phyloP scores from a whole-genome alignment of 208 protist genomes.

The Blechomonas ayalai region DNA sequence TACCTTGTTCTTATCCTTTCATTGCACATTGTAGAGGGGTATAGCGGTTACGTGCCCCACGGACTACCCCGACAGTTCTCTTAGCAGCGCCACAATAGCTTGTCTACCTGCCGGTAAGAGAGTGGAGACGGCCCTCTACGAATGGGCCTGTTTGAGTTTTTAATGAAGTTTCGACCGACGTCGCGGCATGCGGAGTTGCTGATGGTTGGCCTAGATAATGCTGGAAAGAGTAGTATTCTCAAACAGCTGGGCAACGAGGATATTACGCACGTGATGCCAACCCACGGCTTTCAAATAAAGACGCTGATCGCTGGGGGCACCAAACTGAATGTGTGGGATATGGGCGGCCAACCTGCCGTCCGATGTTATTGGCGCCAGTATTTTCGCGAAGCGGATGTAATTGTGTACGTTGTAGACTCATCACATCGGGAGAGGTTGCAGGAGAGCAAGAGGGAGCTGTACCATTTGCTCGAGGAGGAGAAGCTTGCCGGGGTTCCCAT shows the following conservation, averaged over 20 bases:
- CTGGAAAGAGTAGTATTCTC: conserved; percentile 96
- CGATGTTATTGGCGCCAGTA: conserved; percentile 97
- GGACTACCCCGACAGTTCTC: too few relatives aligned
- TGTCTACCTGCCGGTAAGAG: too few relatives aligned
- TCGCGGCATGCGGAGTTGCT: conserved; percentile 86
- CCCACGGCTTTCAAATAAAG: conserved; percentile 98
- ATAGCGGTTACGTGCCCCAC: too few relatives aligned
- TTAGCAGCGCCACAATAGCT: too few relatives aligned
- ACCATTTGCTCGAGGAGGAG: conserved; percentile 89
- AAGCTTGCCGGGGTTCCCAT: conserved; percentile 90
- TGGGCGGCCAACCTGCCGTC: conserved; percentile 92
- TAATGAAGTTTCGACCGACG: conserved; percentile 74
- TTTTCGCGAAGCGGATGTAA: conserved; percentile 89
- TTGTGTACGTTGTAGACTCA: conserved; percentile 94
- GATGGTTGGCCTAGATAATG: conserved; percentile 96
- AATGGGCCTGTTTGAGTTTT: conserved; percentile 91
- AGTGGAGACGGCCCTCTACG: too few relatives aligned
- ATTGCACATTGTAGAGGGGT: too few relatives aligned
- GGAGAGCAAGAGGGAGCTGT: conserved; percentile 88
- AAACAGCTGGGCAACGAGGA: conserved; percentile 92
- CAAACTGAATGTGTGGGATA: conserved; percentile 97
- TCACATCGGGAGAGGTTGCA: conserved; percentile 81
- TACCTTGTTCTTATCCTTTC: too few relatives aligned
- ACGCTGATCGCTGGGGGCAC: conserved; percentile 81
- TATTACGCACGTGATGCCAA: conserved; percentile 89